Evolutionary conservation across 192 early-diverging fungal species (phyloP), one percentile per base, ranked within the genome.

Genomic region (Backusella mclennaniae): DNA sequence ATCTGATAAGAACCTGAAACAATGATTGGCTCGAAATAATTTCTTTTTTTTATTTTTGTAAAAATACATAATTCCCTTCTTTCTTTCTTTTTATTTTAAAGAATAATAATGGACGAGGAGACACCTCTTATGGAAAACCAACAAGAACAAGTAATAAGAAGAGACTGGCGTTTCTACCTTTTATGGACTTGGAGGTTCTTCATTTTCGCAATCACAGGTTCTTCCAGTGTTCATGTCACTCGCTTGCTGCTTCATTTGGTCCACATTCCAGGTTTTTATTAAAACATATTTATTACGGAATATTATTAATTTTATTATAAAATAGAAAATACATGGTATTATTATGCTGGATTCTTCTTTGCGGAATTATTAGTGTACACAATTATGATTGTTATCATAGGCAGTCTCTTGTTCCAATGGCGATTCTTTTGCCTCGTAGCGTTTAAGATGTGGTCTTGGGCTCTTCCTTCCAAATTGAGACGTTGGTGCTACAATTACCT

Each of bases 371-470:
- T 66, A 53, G 63, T 76, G 23, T 76, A 76, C 35, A 68, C 74
- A 12, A 42, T 66, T 9, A 33, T 76, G 59, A 66, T 76, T 26
- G 7, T 76, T 31, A 14, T 76, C 63, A 76, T 76, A 15, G 74
- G 74, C 17, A 76, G 66, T 9, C 12, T 76, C 9, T 36, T 66
- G 4, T 35, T 35, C 11, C 74, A 76, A 39, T 42, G 66, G 39
- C 15, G 39, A 39, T 76, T 38, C 39, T 76, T 76, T 67, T 31
- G 39, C 1, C 26, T 35, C 6, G 35, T 76, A 41, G 66, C 35
- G 4, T 66, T 26, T 35, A 66, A 21, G 29, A 76, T 76, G 74
- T 76, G 74, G 74, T 53, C 56, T 29, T 76, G 74, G 74, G 38
- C 23, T 6, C 12, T 76, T 21, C 66, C 74, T 39, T 1, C 35